phyloP scores from a whole-genome alignment of 805 yeast species.

The Sugiyamaella americana region DNA sequence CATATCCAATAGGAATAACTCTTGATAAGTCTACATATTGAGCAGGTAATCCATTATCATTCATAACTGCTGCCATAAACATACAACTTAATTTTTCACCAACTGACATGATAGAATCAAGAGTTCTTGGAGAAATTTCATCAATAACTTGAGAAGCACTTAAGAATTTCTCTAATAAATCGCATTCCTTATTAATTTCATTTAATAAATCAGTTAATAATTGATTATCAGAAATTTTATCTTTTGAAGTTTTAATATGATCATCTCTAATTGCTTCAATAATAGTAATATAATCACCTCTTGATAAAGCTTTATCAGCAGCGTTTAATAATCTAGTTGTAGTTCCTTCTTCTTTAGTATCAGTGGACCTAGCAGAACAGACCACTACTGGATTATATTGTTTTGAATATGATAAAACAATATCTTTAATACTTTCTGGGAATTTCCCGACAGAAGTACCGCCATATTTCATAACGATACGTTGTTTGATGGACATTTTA shows the following conservation, averaged over 20 bases:
- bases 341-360: slow-evolving; percentile 91
- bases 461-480: slow-evolving; percentile 92
- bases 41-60: slow-evolving; percentile 75
- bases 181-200: slow-evolving; percentile 61
- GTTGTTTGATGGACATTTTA: slow-evolving; percentile 27
- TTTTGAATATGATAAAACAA: slow-evolving; percentile 53
- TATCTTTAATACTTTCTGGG: slow-evolving; percentile 75
- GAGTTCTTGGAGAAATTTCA: slow-evolving; percentile 81
- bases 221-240: slow-evolving; percentile 39
- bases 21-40: slow-evolving; percentile 72
- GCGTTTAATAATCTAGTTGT: slow-evolving; percentile 79
- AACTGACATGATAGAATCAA: slow-evolving; percentile 83
- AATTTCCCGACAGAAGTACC: slow-evolving; percentile 97
- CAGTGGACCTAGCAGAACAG: slow-evolving; percentile 89
- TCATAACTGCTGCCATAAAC: slow-evolving; percentile 79
- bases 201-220: slow-evolving; percentile 49
- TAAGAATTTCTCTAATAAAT: slow-evolving; percentile 59
- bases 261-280: slow-evolving; percentile 69
- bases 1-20: slow-evolving; percentile 59
- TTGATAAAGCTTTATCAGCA: slow-evolving; percentile 51
- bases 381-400: slow-evolving; percentile 78
- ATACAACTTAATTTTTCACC: slow-evolving; percentile 92
- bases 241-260: slow-evolving; percentile 67
- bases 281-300: slow-evolving; percentile 41
- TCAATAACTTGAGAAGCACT: slow-evolving; percentile 89